These are phyloP conservation scores for Penicillium sp. DNA, from an alignment of 2,329 filamentous ascomycete genomes.

Conservation along the genomic window DNA sequence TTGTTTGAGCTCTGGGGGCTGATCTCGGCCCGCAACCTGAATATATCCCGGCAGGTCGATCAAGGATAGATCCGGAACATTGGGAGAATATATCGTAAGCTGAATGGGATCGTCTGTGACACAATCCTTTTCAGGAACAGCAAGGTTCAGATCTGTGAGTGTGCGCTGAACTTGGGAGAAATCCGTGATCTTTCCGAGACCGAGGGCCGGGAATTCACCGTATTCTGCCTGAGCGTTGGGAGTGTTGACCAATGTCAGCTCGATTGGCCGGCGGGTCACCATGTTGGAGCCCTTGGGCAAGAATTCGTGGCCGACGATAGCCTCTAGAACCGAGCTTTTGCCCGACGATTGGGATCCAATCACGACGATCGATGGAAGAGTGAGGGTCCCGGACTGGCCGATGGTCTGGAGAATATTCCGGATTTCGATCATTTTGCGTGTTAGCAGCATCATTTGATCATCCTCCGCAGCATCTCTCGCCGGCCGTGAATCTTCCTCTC, in stretches of 20 bases:
- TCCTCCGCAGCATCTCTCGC: slow-evolving; percentile 65
- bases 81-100: slow-evolving; percentile 86
- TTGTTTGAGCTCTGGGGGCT: slow-evolving; percentile 82
- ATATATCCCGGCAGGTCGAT: slow-evolving; percentile 98
- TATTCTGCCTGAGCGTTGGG: slow-evolving; percentile 80
- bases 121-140: slow-evolving; percentile 81
- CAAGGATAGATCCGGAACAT: slow-evolving; percentile 86
- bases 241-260: slow-evolving; percentile 91
- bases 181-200: slow-evolving; percentile 80
- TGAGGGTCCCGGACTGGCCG: slow-evolving; percentile 80
- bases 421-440: slow-evolving; percentile 99
- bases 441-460: slow-evolving; percentile 98
- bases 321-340: slow-evolving; percentile 93
- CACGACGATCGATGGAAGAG: slow-evolving; percentile 93
- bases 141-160: slow-evolving; percentile 85
- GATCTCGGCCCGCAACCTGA: slow-evolving; percentile 83
- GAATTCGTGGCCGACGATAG: slow-evolving; percentile 96
- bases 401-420: slow-evolving; percentile 81
- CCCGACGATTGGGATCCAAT: slow-evolving; percentile 97
- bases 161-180: slow-evolving; percentile 78
- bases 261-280: slow-evolving; percentile 92
- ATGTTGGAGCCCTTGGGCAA: slow-evolving; percentile 97
- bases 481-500: slow-evolving; percentile 52
- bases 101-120: slow-evolving; percentile 96
- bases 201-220: slow-evolving; percentile 88